Base-by-base conservation (phyloP, 2,329 filamentous ascomycete species). In the Trichoderma oligosporum region DNA sequence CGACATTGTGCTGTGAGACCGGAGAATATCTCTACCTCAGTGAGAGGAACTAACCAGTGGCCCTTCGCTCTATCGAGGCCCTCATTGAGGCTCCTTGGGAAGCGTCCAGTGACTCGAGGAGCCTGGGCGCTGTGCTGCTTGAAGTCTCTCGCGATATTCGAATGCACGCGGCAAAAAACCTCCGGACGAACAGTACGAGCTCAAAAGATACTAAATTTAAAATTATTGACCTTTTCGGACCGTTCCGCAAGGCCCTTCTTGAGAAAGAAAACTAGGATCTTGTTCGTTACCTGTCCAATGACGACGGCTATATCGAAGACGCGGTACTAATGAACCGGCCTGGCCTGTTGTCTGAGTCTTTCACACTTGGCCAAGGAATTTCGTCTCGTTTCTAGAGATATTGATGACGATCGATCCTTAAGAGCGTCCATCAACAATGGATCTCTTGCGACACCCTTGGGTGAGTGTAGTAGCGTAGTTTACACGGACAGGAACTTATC, bases 11-110 rank as follows among this genome's bases (percentile, higher is more conserved):
- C 29, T 54, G 14, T 38, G 51, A 20, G 51, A 36, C 4, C 44
- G 51, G 39, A 29, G 31, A 20, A 27, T 54, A 0, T 11, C 51
- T 12, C 14, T 38, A 54, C 9, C 51, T 45, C 14, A 20, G 2
- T 9, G 29, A 54, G 22, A 16, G 9, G 3, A 54, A 44, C 12
- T 27, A 54, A 25, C 51, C 51, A 18, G 41, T 54, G 20, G 9
- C 11, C 7, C 39, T 54, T 45, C 51, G 51, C 20, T 33, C 51
- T n/a, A 38, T 39, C 1, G 39, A 54, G 7, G 51, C 45, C 11
- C 41, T 54, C 9, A 54, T 45, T 2, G 51, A 42, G n/a, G 51
- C 51, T 36, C 51, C 39, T 12, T 45, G 51, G 51, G 51, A 36
- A 16, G 41, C 51, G 0, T 14, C 38, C n/a, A 36, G 27, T 2